phyloP scores from a whole-genome alignment of 2,329 filamentous ascomycete species.

The Neocatenulostroma microsporum region DNA sequence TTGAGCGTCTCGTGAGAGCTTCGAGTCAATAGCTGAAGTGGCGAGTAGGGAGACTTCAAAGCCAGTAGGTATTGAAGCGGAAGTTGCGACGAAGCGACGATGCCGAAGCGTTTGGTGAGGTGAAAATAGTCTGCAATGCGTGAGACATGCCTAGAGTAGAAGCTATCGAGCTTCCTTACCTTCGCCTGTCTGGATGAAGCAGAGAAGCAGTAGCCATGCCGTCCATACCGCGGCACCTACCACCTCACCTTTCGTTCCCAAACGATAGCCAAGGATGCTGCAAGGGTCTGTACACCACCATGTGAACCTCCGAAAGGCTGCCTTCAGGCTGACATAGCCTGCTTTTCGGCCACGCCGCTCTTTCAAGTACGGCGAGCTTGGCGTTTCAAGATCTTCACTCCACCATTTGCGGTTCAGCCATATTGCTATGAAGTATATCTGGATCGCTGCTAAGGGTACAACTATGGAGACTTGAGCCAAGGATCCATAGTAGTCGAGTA shows the following conservation, averaged over 20 bases:
- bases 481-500: slow-evolving; percentile 49
- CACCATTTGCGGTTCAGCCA: slow-evolving; percentile 23
- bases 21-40: slow-evolving; percentile 46
- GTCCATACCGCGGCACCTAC: slow-evolving; percentile 43
- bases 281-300: slow-evolving; percentile 29
- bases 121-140: slow-evolving; percentile 51
- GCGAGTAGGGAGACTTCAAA: slow-evolving; percentile 43
- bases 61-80: slow-evolving; percentile 53
- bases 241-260: slow-evolving; percentile 46
- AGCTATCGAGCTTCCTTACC: slow-evolving; percentile 36
- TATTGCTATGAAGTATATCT: slow-evolving; percentile 30
- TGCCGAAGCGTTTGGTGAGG: slow-evolving; percentile 54
- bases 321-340: slow-evolving; percentile 8
- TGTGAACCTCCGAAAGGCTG: slow-evolving; percentile 16
- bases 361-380: slow-evolving; percentile 33
- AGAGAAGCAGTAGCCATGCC: slow-evolving; percentile 46
- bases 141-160: background rate
- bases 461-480: slow-evolving; percentile 50
- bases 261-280: slow-evolving; percentile 26
- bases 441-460: slow-evolving; percentile 37
- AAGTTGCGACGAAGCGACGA: slow-evolving; percentile 52
- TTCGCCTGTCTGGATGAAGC: slow-evolving; percentile 45
- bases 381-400: slow-evolving; percentile 22
- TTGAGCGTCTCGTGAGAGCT: slow-evolving; percentile 51
- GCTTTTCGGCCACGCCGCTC: slow-evolving; percentile 12